phyloP scores from a whole-genome alignment of 176 grass and related monocot genomes.

The Leersia perrieri region DNA sequence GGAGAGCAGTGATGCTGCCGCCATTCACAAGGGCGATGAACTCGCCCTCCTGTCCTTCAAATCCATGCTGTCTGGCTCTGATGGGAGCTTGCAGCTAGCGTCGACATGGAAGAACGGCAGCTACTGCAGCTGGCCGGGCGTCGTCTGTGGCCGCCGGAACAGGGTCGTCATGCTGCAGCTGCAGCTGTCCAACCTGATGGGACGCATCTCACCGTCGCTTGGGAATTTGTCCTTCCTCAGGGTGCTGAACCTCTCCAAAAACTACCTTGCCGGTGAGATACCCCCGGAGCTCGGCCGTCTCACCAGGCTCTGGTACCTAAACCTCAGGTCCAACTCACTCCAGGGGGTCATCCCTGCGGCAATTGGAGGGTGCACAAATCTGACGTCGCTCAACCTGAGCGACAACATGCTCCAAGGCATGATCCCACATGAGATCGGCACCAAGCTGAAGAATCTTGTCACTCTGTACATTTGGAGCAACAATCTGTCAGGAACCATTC shows the following conservation, averaged over 20 bases:
- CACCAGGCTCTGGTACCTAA: not conserved
- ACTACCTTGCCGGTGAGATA: constrained; percentile 16
- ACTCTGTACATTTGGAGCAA: not conserved
- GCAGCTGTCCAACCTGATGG: not conserved
- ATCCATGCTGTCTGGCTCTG: constrained; percentile 8
- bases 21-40: no score
- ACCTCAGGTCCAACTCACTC: constrained; percentile 21
- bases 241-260: not conserved
- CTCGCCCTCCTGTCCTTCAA: constrained; percentile 43
- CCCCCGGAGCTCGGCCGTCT: constrained; percentile 1
- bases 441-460: constrained; percentile 22
- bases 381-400: not conserved
- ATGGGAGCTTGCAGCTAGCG: not conserved
- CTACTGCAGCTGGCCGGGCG: constrained; percentile 33
- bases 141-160: constrained; percentile 10
- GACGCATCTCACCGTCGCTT: constrained; percentile 17
- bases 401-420: constrained; percentile 31
- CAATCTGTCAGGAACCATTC: constrained; percentile 23
- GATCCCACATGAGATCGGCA: constrained; percentile 2
- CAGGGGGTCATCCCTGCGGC: constrained; percentile 11
- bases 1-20: no score
- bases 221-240: constrained; percentile 28
- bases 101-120: constrained; percentile 37
- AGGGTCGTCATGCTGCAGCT: constrained; percentile 20
- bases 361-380: not conserved